phyloP scores from a whole-genome alignment of 805 yeast species.

The Saccharomycopsis fodiens region DNA sequence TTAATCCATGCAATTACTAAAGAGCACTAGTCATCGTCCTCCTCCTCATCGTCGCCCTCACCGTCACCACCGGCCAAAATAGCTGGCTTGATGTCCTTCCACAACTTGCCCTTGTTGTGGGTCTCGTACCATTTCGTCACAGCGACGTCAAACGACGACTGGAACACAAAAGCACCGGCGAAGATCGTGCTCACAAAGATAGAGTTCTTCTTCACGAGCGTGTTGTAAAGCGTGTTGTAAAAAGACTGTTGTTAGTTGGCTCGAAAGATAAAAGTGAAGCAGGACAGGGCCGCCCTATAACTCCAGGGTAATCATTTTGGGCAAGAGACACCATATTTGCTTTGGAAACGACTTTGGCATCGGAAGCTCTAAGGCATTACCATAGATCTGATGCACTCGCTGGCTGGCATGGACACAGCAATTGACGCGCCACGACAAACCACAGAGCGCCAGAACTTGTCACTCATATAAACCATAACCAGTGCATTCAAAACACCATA shows the following conservation, averaged over 20 bases:
- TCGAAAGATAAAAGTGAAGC: too few relatives aligned
- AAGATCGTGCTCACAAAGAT: constrained; percentile 77
- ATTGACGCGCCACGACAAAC: background rate
- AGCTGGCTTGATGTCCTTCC: constrained; percentile 68
- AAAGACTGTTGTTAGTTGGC: background rate
- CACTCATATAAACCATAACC: background rate
- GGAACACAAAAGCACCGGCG: constrained; percentile 80
- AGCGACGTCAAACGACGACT: constrained; percentile 62
- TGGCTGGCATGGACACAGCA: too few relatives aligned
- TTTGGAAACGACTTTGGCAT: too few relatives aligned
- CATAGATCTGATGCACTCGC: too few relatives aligned
- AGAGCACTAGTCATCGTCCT: constrained; percentile 28
- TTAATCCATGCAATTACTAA: background rate
- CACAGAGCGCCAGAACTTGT: background rate
- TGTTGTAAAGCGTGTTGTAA: constrained; percentile 36
- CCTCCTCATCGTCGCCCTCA: constrained; percentile 52
- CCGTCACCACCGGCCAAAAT: constrained; percentile 49
- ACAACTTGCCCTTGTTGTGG: constrained; percentile 79
- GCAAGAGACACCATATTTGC: too few relatives aligned
- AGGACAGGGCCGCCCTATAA: too few relatives aligned
- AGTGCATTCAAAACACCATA: background rate
- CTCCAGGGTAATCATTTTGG: too few relatives aligned
- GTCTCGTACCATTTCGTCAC: constrained; percentile 64
- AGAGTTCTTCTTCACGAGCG: constrained; percentile 83
- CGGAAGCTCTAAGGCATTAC: too few relatives aligned